Base-by-base conservation (phyloP, 176 grass and related monocot species). In the Alloteropsis semialata region DNA sequence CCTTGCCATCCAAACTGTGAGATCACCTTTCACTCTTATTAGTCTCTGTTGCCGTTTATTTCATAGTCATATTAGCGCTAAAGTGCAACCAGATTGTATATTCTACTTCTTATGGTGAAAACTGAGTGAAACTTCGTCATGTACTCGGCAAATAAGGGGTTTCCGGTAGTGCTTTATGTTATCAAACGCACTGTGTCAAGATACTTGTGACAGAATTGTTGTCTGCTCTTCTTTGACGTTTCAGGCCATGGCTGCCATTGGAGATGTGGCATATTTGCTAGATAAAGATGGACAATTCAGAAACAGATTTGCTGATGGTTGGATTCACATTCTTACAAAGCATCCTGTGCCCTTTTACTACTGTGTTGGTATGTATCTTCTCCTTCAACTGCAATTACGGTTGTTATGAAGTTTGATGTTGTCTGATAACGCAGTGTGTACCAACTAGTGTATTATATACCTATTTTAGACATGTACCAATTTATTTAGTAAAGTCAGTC, bases 281-380 rank as follows among this genome's bases (percentile, higher is more conserved):
- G 93, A 96, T 79, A 89, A 43, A 87, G 80, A 92, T 30, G 93
- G 86, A 54, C 56, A 74, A 27, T 91, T 96, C 72, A 90, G 93
- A 29, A 90, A 92, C 54, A 92, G 83, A 24, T 96, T 96, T 87
- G 82, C 44, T 59, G 86, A 82, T 88, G 84, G 84, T 78, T 96
- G 88, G 93, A 83, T 87, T 49, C 93, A 30, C 33, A 71, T 92
- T 76, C 85, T 96, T 32, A 91, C 93, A 34, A 96, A 92, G 79
- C 93, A 96, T 87, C 93, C 88, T 1, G 61, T 96, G 32, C 90
- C 93, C 70, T 96, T 96, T 75, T 96, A 96, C 71, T 96, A 96
- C 75, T 96, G 93, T 69, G 82, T 84, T 71, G 93, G 93, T 96
- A 76, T 28, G 21, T 45, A 63, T 19, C 84, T 30, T 62, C 32